Base-by-base conservation (phyloP, 305 asterid species). In the Ilex paraguariensis region DNA sequence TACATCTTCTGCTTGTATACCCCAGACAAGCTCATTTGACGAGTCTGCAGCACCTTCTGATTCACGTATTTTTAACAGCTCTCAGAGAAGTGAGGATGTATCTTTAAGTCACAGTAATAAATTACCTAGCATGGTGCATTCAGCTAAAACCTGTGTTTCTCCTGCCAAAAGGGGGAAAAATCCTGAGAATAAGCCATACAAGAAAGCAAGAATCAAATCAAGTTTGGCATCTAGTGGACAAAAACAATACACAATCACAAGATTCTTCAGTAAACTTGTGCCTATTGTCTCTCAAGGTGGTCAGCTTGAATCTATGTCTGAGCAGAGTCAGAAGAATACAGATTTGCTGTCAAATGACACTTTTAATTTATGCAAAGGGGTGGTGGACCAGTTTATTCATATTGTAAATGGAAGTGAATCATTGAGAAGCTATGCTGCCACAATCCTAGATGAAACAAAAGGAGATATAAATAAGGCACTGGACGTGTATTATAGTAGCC, bases 401-500 rank as follows among this genome's bases (percentile, higher is more conserved):
- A 83, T 92, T 66, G 87, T 92, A 58, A 76, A 85, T 81, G 90
- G 90, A 52, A 78, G 74, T 77, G 93, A 82, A 58, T 83, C 91
- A 32, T 73, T 90, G 66, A 80, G 85, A 84, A 77, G 80, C 68
- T 59, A 73, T 78, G 97, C 94, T 59, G 67, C 77, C 67, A 62
- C 65, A 65, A 58, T 83, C 60, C 74, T 92, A 52, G 79, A 71
- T 69, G 79, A 75, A 77, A 69, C 94, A 50, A 82, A 83, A 66
- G 95, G 96, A 54, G 85, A 92, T 68, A 65, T 92, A 52, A 88
- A 77, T 75, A 71, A 58, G 83, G 98, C 98, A 67, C 80, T 92
- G 72, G 96, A 92, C 69, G 68, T 78, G 45, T 87, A 85, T 79
- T 90, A 82, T 78, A 71, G 70, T 59, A 63, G 70, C 54, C 67